Conservation (phyloP, 1,139 yeast genomes). For the Kluyveromyces marxianus region DNA sequence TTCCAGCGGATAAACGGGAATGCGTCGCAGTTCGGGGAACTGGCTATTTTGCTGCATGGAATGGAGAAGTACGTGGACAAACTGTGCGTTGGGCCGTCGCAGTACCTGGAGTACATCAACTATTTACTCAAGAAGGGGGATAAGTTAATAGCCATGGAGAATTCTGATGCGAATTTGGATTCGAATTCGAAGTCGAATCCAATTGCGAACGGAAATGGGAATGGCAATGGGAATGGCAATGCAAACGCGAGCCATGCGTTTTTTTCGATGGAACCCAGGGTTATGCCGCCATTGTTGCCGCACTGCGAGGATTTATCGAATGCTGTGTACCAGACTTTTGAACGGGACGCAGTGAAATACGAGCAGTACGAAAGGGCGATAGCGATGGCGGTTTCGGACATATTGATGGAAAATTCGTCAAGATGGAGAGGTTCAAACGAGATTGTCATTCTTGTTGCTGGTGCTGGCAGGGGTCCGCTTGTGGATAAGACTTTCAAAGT, state of each 20-base stretch:
- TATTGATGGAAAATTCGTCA: constrained; percentile 11
- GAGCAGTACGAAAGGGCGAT: constrained; percentile 61
- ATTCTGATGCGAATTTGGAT: background rate
- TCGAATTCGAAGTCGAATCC: too few relatives aligned
- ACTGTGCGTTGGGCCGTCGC: constrained; percentile 37
- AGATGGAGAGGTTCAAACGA: constrained; percentile 8
- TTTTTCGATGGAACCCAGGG: constrained; percentile 13
- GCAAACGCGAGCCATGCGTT: too few relatives aligned
- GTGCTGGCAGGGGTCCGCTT: constrained; percentile 85
- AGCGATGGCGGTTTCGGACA: constrained; percentile 45
- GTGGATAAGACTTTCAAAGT: constrained; percentile 47
- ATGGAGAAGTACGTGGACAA: constrained; percentile 34
- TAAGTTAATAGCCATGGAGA: constrained; percentile 9
- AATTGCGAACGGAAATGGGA: too few relatives aligned
- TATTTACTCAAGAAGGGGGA: constrained; percentile 38
- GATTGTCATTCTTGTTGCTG: constrained; percentile 51
- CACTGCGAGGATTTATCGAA: constrained; percentile 48
- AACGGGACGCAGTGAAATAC: constrained; percentile 62
- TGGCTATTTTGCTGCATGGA: constrained; percentile 37
- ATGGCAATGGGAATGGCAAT: too few relatives aligned
- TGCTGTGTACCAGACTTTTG: constrained; percentile 60
- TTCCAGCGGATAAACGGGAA: constrained; percentile 29
- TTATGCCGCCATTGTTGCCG: constrained; percentile 64
- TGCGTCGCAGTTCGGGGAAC: constrained; percentile 22
- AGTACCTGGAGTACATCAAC: constrained; percentile 47